phyloP scores from a whole-genome alignment of 148 eudicot genomes.

The Chenopodium suecicum region DNA sequence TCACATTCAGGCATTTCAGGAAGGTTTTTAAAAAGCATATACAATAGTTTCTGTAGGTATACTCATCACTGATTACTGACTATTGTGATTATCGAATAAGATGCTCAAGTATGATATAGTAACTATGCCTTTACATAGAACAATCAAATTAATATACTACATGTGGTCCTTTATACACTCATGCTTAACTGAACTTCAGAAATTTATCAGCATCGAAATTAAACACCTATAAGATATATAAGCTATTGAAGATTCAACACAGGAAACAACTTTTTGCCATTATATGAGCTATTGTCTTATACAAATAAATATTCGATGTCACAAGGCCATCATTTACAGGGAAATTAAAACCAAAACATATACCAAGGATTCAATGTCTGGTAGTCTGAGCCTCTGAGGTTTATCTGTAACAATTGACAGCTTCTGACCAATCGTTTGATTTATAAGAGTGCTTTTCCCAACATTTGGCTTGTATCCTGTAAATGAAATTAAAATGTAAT shows the following conservation, averaged over 20 bases:
- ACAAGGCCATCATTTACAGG: constrained; percentile 20
- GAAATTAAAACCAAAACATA: constrained; percentile 79
- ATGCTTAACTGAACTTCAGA: too few species aligned
- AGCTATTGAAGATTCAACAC: too few species aligned
- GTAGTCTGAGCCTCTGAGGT: constrained; percentile 73
- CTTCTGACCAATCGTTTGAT: constrained; percentile 97
- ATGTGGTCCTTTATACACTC: too few species aligned
- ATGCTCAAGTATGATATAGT: too few species aligned
- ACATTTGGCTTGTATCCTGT: constrained; percentile 97
- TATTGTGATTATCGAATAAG: background rate
- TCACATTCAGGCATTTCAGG: background rate
- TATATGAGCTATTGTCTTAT: background rate
- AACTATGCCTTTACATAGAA: too few species aligned
- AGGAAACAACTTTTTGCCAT: background rate
- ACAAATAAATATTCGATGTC: background rate
- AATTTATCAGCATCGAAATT: too few species aligned
- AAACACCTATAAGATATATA: too few species aligned
- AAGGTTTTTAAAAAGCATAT: background rate
- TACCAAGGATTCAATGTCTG: constrained; percentile 93
- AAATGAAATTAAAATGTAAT: background rate
- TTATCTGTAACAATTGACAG: constrained; percentile 92
- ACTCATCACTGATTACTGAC: background rate
- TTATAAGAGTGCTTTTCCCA: constrained; percentile 93
- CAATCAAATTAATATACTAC: too few species aligned
- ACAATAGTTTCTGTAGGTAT: background rate